phyloP scores from a whole-genome alignment of 306 rosid species.

The Cicer cuneatum region DNA sequence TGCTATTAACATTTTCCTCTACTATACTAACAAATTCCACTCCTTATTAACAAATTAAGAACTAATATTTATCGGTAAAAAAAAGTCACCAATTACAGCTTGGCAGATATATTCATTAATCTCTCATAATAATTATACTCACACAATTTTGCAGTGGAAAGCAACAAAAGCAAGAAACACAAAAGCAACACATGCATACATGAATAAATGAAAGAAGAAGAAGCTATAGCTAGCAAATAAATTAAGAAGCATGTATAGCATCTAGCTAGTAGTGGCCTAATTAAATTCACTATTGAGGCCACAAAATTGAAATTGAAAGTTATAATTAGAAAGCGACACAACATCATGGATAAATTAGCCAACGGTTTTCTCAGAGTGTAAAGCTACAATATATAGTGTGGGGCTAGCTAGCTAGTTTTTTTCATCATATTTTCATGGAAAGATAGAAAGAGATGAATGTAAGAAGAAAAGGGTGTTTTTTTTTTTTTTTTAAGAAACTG shows the following conservation, averaged over 20 bases:
- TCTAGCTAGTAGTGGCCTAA: slow-evolving; percentile 35
- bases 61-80: no score
- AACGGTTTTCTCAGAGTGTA: slow-evolving; percentile 56
- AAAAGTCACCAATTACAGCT: slow-evolving; percentile 45
- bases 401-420: slow-evolving; percentile 41
- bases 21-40: no score
- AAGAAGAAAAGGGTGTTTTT: neutral
- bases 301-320: slow-evolving; percentile 39
- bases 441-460: slow-evolving; percentile 25
- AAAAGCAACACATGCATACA: slow-evolving; percentile 42
- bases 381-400: slow-evolving; percentile 45
- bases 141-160: slow-evolving; percentile 49
- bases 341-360: slow-evolving; percentile 51
- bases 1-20: no score
- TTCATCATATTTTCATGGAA: slow-evolving; percentile 1
- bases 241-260: slow-evolving; percentile 20
- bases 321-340: slow-evolving; percentile 56
- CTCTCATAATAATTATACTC: slow-evolving; percentile 48
- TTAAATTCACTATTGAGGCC: slow-evolving; percentile 38
- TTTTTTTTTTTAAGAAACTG: slow-evolving; percentile 24
- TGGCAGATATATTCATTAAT: slow-evolving; percentile 41
- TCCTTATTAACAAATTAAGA: no score
- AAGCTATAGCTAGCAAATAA: neutral
- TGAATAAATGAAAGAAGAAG: slow-evolving; percentile 45
- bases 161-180: slow-evolving; percentile 50